Percentiles rank a stretch among this genome's conserved stretches.
Conservation (phyloP, 495 filamentous ascomycete species). For the Neurospora sp. region DNA sequence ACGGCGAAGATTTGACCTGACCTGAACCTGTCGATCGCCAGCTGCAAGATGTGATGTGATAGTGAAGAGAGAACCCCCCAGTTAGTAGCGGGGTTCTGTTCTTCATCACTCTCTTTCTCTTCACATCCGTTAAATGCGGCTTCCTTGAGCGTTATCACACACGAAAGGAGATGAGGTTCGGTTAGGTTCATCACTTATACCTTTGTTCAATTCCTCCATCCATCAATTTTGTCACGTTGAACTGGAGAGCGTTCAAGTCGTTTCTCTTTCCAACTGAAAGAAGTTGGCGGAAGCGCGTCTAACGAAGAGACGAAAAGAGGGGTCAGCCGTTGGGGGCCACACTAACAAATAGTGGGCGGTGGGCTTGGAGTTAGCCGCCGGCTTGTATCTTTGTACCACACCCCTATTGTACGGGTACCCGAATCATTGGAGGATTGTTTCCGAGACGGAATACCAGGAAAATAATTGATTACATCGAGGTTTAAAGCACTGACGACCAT, state of each 20-base stretch:
- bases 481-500: neutral
- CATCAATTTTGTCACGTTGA: neutral
- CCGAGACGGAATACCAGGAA: neutral
- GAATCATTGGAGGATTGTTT: neutral
- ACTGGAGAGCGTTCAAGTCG: neutral
- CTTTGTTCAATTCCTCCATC: neutral
- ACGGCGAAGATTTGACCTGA: neutral
- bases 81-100: neutral
- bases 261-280: neutral
- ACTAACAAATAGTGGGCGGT: neutral
- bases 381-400: neutral
- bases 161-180: neutral
- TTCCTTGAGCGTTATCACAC: neutral
- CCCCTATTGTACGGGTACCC: neutral
- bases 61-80: neutral
- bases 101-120: neutral
- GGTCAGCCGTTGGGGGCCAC: neutral
- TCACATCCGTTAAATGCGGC: neutral
- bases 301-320: neutral
- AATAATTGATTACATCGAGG: neutral
- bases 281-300: neutral
- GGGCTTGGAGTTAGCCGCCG: neutral
- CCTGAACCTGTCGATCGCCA: neutral
- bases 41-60: neutral
- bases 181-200: neutral